These are phyloP conservation scores for Fusarium praegraminearum DNA, from an alignment of 2,329 filamentous ascomycete genomes.

Conservation along the genomic window DNA sequence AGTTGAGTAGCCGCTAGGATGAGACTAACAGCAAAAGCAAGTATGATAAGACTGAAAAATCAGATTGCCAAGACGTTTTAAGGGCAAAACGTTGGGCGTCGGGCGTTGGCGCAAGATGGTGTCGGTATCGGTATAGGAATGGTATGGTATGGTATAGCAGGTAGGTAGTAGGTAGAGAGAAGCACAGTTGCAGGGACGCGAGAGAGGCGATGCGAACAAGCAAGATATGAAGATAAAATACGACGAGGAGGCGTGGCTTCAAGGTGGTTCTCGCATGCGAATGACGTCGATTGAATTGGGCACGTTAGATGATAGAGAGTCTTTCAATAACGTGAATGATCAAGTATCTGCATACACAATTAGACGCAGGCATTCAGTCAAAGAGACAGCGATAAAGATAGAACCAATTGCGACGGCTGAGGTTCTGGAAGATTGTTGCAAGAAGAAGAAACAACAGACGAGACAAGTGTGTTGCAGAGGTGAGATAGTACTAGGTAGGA, in stretches of 20 bases:
- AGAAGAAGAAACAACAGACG: conserved; percentile 30
- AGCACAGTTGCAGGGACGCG: background rate
- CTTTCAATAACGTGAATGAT: background rate
- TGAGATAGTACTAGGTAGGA: conserved; percentile 8
- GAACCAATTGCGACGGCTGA: conserved; percentile 28
- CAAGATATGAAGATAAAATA: conserved; percentile 18
- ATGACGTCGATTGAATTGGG: conserved; percentile 35
- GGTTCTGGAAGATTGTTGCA: conserved; percentile 35
- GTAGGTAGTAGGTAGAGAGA: background rate
- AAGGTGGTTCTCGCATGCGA: conserved; percentile 23
- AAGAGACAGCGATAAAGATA: conserved; percentile 14
- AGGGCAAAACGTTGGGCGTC: conserved; percentile 39
- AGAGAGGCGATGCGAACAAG: background rate
- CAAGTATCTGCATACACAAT: conserved; percentile 13
- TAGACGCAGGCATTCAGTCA: background rate
- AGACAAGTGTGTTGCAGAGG: conserved; percentile 27
- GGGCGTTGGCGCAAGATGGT: conserved; percentile 33
- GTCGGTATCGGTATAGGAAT: conserved; percentile 19
- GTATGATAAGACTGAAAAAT: conserved; percentile 30
- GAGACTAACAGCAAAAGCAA: conserved; percentile 37
- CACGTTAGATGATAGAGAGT: background rate
- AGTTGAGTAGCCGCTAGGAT: conserved; percentile 3
- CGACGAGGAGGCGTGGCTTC: conserved; percentile 13
- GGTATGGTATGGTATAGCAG: background rate
- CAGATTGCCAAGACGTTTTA: conserved; percentile 43